phyloP scores from a whole-genome alignment of 768 basidiomycete species.

The Sarcomyxa edulis region DNA sequence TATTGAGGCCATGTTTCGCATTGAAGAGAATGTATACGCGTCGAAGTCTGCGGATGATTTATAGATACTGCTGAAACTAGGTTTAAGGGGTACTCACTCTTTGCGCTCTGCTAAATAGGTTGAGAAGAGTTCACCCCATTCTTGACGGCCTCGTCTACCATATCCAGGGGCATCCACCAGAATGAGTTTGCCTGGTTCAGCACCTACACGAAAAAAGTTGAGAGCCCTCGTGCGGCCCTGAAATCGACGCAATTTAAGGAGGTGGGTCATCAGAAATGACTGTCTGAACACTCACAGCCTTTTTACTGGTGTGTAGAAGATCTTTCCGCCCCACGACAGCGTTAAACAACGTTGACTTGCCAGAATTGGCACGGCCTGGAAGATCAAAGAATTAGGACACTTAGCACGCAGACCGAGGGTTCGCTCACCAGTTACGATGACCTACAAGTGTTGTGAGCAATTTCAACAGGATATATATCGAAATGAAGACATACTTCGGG shows the following conservation, averaged over 20 bases:
- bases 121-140: conserved; percentile 72
- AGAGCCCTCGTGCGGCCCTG: conserved; percentile 71
- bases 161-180: conserved; percentile 83
- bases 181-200: conserved; percentile 50
- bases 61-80: neutral
- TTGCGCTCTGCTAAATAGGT: conserved; percentile 55
- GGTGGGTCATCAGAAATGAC: neutral
- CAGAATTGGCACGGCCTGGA: conserved; percentile 71
- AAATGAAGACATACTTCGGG: conserved; percentile 31
- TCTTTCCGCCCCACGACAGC: conserved; percentile 54
- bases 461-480: neutral
- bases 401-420: neutral
- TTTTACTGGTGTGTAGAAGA: conserved; percentile 61
- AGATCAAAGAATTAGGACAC: neutral
- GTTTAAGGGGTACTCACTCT: conserved; percentile 39
- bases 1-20: conserved; percentile 56
- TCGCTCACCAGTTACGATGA: conserved; percentile 40
- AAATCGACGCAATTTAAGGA: neutral
- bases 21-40: conserved; percentile 71
- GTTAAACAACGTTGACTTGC: conserved; percentile 73
- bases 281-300: conserved; percentile 44
- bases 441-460: conserved; percentile 18
- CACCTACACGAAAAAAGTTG: conserved; percentile 69
- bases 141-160: conserved; percentile 63
- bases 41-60: conserved; percentile 41